Evolutionary conservation across 352 stramenopile species (phyloP), one percentile per base, ranked within the genome.

Genomic region (Globisporangium paroecandrum): DNA sequence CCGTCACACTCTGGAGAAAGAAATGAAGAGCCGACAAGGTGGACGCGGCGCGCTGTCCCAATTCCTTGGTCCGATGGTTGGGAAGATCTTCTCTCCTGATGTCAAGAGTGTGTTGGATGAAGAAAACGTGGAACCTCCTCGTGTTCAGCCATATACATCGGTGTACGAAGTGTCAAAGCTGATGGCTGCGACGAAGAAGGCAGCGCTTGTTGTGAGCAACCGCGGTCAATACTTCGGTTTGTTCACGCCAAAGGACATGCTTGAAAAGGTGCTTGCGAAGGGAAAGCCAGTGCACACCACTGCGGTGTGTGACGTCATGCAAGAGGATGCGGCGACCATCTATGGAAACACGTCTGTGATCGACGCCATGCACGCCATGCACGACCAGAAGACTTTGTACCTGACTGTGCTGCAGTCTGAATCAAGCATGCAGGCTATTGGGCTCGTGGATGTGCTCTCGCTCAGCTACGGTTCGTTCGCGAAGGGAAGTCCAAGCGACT

Each of bases 181-280:
- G 57, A 99, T 99, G 93, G 85, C 96, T 2, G 82, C 94, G n/a
- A 94, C 87, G 12, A 90, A 94, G 65, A 98, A 98, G 71, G 97
- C 96, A 29, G 95, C 95, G 1, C 78, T 99, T 4, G 92, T 99
- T 22, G 93, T 99, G 25, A 95, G 97, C 65, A 96, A 97, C 71
- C 82, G 92, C 41, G 89, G 89, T 0, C 83, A 98, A 69, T 94
- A 98, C 62, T 91, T 98, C 67, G 97, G 97, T 46, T 88, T 99
- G 70, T 98, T 99, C 71, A 98, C 96, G 0, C 97, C 98, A 25
- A 99, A 99, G 74, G 95, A 99, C 74, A 96, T 99, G 90, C 90
- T 99, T 64, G 94, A 94, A 58, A 93, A 97, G 58, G 97, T 98
- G 29, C 78, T 99, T 29, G 92, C 96, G 1, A 97, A 94, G 59